Evolutionary conservation across 1,139 yeast species (phyloP).

Genomic region (Scheffersomyces stambukii): DNA sequence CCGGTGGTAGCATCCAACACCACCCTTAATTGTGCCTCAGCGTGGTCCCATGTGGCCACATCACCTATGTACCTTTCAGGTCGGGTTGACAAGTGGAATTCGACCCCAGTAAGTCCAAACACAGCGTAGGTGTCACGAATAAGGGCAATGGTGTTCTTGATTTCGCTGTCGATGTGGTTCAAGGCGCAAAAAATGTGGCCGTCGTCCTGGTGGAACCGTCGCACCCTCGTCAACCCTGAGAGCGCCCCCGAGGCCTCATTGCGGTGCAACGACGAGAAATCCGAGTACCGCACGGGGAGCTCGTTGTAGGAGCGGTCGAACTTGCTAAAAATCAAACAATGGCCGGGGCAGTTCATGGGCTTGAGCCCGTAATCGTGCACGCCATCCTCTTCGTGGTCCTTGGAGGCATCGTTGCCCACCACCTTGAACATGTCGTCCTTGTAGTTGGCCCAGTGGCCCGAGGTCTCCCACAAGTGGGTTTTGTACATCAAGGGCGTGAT

Average conservation of each 20-base stretch:
- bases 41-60: constrained; percentile 75
- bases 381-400: constrained; percentile 20
- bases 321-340: constrained; percentile 79
- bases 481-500: constrained; percentile 90
- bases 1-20: constrained; percentile 62
- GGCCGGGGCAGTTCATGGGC: constrained; percentile 99
- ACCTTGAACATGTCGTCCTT: constrained; percentile 93
- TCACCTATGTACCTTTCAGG: constrained; percentile 86
- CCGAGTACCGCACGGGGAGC: constrained; percentile 84
- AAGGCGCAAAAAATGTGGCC: constrained; percentile 93
- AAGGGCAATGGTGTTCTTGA: constrained; percentile 66
- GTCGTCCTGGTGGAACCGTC: constrained; percentile 98
- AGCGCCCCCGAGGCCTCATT: constrained; percentile 95
- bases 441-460: constrained; percentile 97
- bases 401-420: constrained; percentile 40
- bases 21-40: constrained; percentile 66
- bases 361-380: constrained; percentile 73
- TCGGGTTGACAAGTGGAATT: constrained; percentile 79
- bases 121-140: constrained; percentile 74
- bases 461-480: constrained; percentile 78
- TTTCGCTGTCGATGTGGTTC: constrained; percentile 78
- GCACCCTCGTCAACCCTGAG: constrained; percentile 88
- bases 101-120: constrained; percentile 67
- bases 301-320: constrained; percentile 87
- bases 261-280: constrained; percentile 90